Base-by-base conservation (phyloP, 441 rosid species). In the Mallotus japonicus region DNA sequence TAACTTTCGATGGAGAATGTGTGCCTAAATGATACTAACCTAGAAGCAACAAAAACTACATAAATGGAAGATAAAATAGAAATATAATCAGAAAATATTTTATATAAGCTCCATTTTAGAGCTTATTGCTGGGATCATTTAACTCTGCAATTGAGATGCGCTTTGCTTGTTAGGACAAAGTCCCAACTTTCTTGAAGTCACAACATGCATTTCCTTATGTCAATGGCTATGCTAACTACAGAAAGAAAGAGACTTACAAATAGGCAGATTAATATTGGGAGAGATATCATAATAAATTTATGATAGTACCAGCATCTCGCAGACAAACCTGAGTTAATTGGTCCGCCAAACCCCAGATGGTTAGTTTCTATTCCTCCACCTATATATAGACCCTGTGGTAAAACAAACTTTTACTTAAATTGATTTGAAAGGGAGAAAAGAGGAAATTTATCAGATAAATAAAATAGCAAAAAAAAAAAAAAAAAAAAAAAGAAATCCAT, bases 241-340 rank as follows among this genome's bases (percentile, higher is more conserved):
- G 13, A 12, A n/a, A 53, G 6, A 14, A 20, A 60, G 64, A 73
- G 24, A 49, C 46, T 69, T 57, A 16, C 32, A 69, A 40, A 60
- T 49, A 40, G 61, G 62, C 20, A 69, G 7, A 72, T 51, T 61
- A 75, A 64, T 20, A n/a, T 61, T 54, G 47, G 47, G 44, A 55
- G 13, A 7, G 13, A 75, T 17, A n/a, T 64, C 34, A 70, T 67
- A 75, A 57, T 7, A 47, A 50, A 47, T 49, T 19, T 49, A 22
- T 72, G 51, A 63, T 49, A 9, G 50, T 5, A 9, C 42, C 66
- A 74, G 19, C 22, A 59, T 40, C 65, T 71, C 42, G 55, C 10
- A 76, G 73, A 81, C 81, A 78, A 76, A 94, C 99, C 95, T 89
- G 96, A 69, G 74, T 83, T 88, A 75, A 85, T 76, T 60, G 82